Evolutionary conservation across 768 basidiomycete genomes (phyloP), one percentile per base, ranked within the genome.

Genomic region (Trametes elegans): DNA sequence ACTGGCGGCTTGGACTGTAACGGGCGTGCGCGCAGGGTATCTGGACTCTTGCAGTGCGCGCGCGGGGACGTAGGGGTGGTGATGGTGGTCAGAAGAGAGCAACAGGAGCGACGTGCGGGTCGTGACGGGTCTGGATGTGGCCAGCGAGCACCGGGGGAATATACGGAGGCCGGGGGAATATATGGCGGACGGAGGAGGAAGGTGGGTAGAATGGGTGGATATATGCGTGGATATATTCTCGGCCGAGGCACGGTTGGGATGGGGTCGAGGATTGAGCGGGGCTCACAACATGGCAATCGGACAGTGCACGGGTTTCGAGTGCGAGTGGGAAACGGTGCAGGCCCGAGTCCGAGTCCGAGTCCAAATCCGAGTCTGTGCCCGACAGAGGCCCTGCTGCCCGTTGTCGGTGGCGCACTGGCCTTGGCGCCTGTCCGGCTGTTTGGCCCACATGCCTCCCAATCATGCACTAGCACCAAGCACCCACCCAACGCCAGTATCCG

Each of bases 241-340:
- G n/a, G n/a, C n/a, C 27, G 29, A 34, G 49, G 42, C 19, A 36
- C 14, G 8, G 21, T 11, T 28, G 16, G 40, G 32, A n/a, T 24
- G 28, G 10, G 46, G 41, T 9, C 29, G 31, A 24, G 35, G 39
- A 26, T 40, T 7, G 40, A 31, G 43, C 28, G 42, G 48, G n/a
- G 16, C 31, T 42, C 34, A 57, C 38, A 57, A 52, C 56, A 57
- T 52, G 56, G 45, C 44, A 57, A 57, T 39, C 43, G 49, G 18
- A 38, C 49, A 57, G 38, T 1, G 27, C 23, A 9, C 21, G 34
- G 48, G 36, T 16, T 3, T 21, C 35, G 23, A 18, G 19, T 31
- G 40, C 40, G 24, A 41, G 40, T 9, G 24, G 23, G 40, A 24
- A n/a, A 11, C 24, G 14, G 24, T 43, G 41, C 23, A 14, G 13